Percentiles rank a stretch among this genome's conserved stretches.
Conservation (phyloP, 78 protist genomes). For the Dictyostelium discoideum region DNA sequence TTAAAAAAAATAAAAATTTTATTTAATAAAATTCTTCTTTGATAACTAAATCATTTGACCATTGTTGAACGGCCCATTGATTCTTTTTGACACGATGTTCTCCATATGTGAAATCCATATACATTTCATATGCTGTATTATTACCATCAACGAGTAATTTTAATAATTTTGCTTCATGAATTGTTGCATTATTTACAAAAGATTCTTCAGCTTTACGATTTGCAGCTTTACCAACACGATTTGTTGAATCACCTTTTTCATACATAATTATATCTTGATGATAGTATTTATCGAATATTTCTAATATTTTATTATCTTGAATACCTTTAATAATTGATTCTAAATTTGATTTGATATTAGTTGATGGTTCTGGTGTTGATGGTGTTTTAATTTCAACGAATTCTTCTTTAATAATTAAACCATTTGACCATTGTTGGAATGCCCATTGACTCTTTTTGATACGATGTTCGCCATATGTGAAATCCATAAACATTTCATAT, state of each 20-base stretch:
- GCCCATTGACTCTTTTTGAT: constrained; percentile 55
- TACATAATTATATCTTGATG: constrained; percentile 12
- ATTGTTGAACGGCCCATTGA: constrained; percentile 38
- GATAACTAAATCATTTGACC: constrained; percentile 13
- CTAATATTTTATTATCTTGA: constrained; percentile 26
- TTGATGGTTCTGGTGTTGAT: background rate
- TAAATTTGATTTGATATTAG: no score
- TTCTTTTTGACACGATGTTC: background rate
- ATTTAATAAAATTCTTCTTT: background rate
- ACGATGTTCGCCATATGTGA: constrained; percentile 46
- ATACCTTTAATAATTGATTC: constrained; percentile 10
- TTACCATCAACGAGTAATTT: constrained; percentile 12
- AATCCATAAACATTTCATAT: background rate
- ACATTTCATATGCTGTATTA: constrained; percentile 11
- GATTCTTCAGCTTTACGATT: background rate
- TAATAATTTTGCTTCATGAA: background rate
- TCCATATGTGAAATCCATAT: background rate
- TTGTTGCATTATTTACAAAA: background rate
- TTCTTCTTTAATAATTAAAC: constrained; percentile 33
- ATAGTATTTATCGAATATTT: constrained; percentile 30
- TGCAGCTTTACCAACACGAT: constrained; percentile 5
- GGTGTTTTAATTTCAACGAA: constrained; percentile 5
- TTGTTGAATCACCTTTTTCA: constrained; percentile 11
- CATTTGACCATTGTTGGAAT: constrained; percentile 47
- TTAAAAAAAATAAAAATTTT: no score